Evolutionary conservation across 306 rosid genomes (phyloP), one percentile per base, ranked within the genome.

Genomic region (Neltuma alba): DNA sequence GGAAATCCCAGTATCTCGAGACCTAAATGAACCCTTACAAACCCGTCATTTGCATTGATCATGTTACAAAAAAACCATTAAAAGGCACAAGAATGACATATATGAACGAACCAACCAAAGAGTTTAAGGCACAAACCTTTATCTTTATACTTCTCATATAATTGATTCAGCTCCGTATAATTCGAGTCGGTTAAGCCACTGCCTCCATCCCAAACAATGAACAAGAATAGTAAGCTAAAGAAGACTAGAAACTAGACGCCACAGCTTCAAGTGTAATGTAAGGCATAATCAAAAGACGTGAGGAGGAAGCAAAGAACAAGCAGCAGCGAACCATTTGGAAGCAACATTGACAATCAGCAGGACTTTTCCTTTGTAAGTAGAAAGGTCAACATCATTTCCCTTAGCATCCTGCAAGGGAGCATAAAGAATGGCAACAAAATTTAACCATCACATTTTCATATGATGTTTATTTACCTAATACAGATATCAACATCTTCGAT

Each of bases 121-220:
- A 27, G 57, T 57, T 69, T 18, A n/a, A 72, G 18, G 3, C 16
- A 58, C 86, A 83, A 54, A 89, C 97, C 98, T 89, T 89, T 89
- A 71, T 86, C 89, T 78, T 88, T 94, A 73, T 92, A 94, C 80
- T 89, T 89, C 20, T 89, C 88, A 74, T 91, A 85, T 1, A 92
- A 75, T 66, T 92, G 93, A 86, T 92, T 94, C 88, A 94, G 83
- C 92, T 92, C 97, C 25, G 72, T 72, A 81, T 94, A 94, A 70
- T 89, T 94, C 66, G 96, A 88, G 86, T 88, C 87, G 80, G 98
- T 92, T 91, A 94, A 78, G 76, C 97, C 98, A 81, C 98, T 92
- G 88, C 81, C 75, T 28, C 77, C 76, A 72, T 62, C 42, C 70
- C 65, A 78, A 83, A 83, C 48, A 83, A n/a, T 15, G 25, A 82